phyloP scores from a whole-genome alignment of 2,329 filamentous ascomycete genomes.

The Cyphellophora europaea region DNA sequence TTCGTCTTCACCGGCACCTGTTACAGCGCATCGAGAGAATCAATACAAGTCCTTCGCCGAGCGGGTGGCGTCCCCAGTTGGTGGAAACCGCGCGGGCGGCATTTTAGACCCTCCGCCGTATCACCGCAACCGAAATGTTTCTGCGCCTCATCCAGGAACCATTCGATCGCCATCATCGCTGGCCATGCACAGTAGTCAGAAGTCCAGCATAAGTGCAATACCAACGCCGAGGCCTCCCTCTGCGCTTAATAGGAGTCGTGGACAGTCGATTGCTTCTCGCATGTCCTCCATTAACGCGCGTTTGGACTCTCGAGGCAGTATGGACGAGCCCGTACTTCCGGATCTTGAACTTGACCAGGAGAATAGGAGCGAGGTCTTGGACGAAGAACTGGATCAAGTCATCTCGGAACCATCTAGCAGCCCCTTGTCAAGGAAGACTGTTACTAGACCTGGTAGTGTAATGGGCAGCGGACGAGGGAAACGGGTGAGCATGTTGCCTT shows the following conservation, averaged over 20 bases:
- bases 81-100: constrained; percentile 9
- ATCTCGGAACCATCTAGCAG: constrained; percentile 16
- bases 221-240: constrained; percentile 12
- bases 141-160: constrained; percentile 11
- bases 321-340: constrained; percentile 7
- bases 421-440: constrained; percentile 17
- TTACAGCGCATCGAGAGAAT: constrained; percentile 8
- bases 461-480: constrained; percentile 15
- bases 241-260: constrained; percentile 12
- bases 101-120: constrained; percentile 19
- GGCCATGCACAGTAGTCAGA: constrained; percentile 11
- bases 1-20: constrained; percentile 27
- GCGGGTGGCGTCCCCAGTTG: constrained; percentile 13
- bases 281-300: constrained; percentile 1
- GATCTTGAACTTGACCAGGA: constrained; percentile 4
- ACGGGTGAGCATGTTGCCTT: constrained; percentile 17
- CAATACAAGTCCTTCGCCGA: constrained; percentile 19
- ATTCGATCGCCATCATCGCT: constrained; percentile 19
- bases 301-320: constrained; percentile 1
- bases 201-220: constrained; percentile 9
- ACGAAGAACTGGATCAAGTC: constrained; percentile 16
- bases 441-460: constrained; percentile 18
- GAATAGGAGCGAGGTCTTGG: constrained; percentile 7
- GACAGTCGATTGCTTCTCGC: constrained; percentile 3
- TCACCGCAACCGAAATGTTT: constrained; percentile 12